Evolutionary conservation across 257 asterid species (phyloP).

Genomic region (Thymus quinquecostatus): DNA sequence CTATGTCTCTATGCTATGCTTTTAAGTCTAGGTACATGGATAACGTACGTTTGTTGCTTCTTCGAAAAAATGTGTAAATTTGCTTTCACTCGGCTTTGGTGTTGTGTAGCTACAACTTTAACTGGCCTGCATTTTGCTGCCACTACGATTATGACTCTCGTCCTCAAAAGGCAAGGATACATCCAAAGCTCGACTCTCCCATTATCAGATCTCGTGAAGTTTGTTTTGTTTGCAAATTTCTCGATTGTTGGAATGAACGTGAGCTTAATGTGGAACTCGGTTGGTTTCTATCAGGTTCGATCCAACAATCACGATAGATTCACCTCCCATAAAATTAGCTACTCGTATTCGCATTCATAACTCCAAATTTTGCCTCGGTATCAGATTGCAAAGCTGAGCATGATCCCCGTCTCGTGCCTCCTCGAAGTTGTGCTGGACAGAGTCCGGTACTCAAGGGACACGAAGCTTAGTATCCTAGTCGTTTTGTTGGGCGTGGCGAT

Average conservation of each 20-base stretch:
- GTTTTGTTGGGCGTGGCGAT: constrained; percentile 95
- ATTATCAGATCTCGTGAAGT: constrained; percentile 65
- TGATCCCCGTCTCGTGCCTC: constrained; percentile 96
- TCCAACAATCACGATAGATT: background rate
- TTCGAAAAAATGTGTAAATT: background rate
- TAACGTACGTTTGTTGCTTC: background rate
- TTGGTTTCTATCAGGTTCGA: constrained; percentile 93
- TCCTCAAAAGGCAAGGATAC: constrained; percentile 87
- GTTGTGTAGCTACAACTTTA: constrained; percentile 77
- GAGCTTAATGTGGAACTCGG: constrained; percentile 98
- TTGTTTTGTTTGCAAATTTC: constrained; percentile 83
- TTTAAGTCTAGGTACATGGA: no score
- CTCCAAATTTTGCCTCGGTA: background rate
- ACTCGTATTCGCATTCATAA: background rate
- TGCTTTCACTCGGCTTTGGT: background rate
- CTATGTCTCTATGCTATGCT: background rate
- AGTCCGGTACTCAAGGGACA: constrained; percentile 84
- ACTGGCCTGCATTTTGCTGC: constrained; percentile 90
- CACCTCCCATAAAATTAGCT: background rate
- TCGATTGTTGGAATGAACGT: constrained; percentile 97
- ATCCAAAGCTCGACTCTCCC: constrained; percentile 94
- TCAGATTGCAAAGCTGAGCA: constrained; percentile 95
- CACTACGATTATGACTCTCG: constrained; percentile 73
- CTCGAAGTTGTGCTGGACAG: constrained; percentile 79
- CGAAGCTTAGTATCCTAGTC: constrained; percentile 83